These are phyloP conservation scores for Boletus austroedulis DNA, from an alignment of 1,284 basidiomycete species.

Conservation along the genomic window DNA sequence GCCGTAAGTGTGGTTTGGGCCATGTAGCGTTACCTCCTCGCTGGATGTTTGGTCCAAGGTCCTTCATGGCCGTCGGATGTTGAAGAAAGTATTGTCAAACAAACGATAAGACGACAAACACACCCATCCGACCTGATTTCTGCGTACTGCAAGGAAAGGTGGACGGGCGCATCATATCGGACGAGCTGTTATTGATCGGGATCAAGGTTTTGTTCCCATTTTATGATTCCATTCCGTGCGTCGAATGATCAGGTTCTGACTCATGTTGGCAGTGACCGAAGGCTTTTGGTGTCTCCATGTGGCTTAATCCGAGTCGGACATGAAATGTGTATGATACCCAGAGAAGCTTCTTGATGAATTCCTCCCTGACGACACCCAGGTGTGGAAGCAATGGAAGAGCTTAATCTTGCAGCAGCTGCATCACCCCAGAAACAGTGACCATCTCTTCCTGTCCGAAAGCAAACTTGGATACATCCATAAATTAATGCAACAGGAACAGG, in stretches of 20 bases:
- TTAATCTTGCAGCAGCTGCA: not conserved
- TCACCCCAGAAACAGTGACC: not conserved
- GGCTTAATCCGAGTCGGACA: too few species aligned
- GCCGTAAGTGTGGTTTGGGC: not conserved
- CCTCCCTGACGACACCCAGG: not conserved
- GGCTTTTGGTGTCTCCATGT: too few species aligned
- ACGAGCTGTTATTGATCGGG: too few species aligned
- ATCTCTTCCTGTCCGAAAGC: not conserved
- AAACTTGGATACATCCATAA: not conserved
- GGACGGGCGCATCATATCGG: not conserved
- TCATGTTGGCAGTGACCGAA: too few species aligned
- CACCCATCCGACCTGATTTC: not conserved
- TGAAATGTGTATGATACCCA: too few species aligned
- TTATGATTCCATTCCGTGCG: too few species aligned
- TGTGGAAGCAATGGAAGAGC: not conserved
- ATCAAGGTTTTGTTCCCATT: too few species aligned
- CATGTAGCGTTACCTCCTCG: not conserved
- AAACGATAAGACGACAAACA: not conserved
- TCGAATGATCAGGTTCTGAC: too few species aligned
- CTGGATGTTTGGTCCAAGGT: not conserved
- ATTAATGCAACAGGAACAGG: not conserved
- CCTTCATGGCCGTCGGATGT: not conserved
- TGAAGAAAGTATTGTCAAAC: not conserved
- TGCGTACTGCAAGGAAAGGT: not conserved
- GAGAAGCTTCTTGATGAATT: not conserved